Evolutionary conservation across 2,329 filamentous ascomycete species (phyloP).

Genomic region (Triangularia verruculosa): DNA sequence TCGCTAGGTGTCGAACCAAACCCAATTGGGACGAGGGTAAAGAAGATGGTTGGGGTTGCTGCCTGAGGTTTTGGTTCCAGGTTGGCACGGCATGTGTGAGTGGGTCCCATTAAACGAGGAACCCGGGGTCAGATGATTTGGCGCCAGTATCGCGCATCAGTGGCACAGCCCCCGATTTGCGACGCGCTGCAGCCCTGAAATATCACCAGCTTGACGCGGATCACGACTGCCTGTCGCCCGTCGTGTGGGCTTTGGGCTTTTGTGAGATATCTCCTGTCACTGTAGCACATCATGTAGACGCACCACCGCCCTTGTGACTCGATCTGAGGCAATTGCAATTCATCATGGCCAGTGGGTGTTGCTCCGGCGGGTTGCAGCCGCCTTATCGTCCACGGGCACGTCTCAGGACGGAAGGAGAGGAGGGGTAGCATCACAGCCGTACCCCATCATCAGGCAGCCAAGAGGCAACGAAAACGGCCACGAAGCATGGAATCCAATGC

Average conservation of each 20-base stretch:
- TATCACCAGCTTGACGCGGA: conserved; percentile 10
- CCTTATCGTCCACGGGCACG: not conserved
- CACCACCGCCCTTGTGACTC: not conserved
- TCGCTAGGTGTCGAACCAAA: not conserved
- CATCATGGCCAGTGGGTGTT: not conserved
- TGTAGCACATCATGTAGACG: not conserved
- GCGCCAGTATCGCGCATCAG: conserved; percentile 25
- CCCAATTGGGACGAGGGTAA: not conserved
- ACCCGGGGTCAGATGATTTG: conserved; percentile 25
- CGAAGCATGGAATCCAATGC: not conserved
- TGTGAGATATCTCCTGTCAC: not conserved
- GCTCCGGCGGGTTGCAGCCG: not conserved
- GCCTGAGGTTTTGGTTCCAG: not conserved
- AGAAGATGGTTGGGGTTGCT: not conserved
- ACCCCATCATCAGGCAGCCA: not conserved
- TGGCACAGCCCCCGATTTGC: conserved; percentile 7
- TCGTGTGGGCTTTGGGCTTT: not conserved
- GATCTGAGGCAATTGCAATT: not conserved
- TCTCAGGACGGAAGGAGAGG: not conserved
- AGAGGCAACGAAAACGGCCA: not conserved
- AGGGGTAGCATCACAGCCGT: not conserved
- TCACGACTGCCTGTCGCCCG: not conserved
- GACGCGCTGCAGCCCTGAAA: conserved; percentile 19
- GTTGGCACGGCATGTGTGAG: not conserved
- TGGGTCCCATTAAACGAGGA: conserved; percentile 12